phyloP scores from a whole-genome alignment of 768 basidiomycete genomes.

The Mycena metata region DNA sequence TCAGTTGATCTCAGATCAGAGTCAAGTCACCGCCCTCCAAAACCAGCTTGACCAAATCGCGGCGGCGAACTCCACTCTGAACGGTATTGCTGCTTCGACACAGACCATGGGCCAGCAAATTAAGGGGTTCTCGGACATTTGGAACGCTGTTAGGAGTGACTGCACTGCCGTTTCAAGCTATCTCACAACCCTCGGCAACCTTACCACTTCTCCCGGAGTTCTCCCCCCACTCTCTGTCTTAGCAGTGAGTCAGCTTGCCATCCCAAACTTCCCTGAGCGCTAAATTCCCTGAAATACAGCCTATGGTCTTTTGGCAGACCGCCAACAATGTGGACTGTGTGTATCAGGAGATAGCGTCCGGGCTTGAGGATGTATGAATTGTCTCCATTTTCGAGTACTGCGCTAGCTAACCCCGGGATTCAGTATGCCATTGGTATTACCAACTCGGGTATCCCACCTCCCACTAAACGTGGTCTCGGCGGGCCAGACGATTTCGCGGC shows the following conservation, averaged over 20 bases:
- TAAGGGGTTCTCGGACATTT: conserved; percentile 1
- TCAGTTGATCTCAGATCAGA: neutral
- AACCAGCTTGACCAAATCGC: neutral
- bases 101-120: conserved; percentile 14
- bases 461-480: neutral
- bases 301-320: conserved; percentile 9
- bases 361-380: neutral
- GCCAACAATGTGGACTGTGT: conserved; percentile 9
- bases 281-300: neutral
- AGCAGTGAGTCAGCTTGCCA: neutral
- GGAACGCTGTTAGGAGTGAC: conserved; percentile 13
- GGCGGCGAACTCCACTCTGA: neutral
- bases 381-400: neutral
- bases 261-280: neutral
- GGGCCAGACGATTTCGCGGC: neutral
- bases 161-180: neutral
- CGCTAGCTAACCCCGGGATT: neutral
- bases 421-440: conserved; percentile 17
- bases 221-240: neutral
- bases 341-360: neutral
- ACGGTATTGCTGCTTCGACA: neutral
- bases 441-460: conserved; percentile 6
- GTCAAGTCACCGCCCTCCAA: neutral
- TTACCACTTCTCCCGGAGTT: neutral
- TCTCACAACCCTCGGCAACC: too few relatives aligned